A percentile compares a stretch with the other conserved stretches of the same genome.
Evolutionary conservation across 2,329 filamentous ascomycete species (phyloP).

Genomic region (Zalaria sp.): DNA sequence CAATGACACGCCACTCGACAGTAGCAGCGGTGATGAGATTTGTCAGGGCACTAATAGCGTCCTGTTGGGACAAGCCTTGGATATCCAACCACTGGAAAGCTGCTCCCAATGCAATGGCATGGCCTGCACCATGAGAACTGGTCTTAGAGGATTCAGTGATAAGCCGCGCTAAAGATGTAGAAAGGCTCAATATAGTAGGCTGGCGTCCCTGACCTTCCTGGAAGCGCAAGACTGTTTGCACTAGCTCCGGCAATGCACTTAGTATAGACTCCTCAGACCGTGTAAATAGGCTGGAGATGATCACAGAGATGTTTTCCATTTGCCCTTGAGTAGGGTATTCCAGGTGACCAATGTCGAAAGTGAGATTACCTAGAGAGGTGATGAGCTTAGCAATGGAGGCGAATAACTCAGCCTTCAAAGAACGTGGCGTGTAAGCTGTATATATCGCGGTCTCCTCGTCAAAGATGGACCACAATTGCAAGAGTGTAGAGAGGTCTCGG

Average conservation of each 20-base stretch:
- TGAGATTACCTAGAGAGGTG: constrained; percentile 9
- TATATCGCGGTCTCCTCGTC: neutral
- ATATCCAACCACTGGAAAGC: constrained; percentile 10
- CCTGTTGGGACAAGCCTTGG: neutral
- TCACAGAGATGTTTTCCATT: neutral
- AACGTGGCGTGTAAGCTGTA: constrained; percentile 1
- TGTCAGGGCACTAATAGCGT: constrained; percentile 20
- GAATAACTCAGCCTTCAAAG: constrained; percentile 15
- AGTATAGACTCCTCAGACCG: constrained; percentile 15
- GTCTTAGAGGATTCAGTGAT: constrained; percentile 24
- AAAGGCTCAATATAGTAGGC: constrained; percentile 4
- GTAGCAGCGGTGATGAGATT: constrained; percentile 14
- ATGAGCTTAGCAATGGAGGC: constrained; percentile 10
- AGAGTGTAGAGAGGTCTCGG: neutral
- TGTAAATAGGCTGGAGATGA: constrained; percentile 9
- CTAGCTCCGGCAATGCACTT: constrained; percentile 10
- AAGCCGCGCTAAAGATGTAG: constrained; percentile 17
- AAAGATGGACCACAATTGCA: constrained; percentile 1
- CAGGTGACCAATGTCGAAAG: neutral
- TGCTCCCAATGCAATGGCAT: constrained; percentile 30
- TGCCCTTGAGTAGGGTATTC: neutral
- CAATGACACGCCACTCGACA: constrained; percentile 31
- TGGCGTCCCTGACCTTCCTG: constrained; percentile 1
- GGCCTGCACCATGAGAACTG: constrained; percentile 24
- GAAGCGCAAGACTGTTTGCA: constrained; percentile 6